Base-by-base conservation (phyloP, 768 basidiomycete genomes). In the Saitozyma sp. region DNA sequence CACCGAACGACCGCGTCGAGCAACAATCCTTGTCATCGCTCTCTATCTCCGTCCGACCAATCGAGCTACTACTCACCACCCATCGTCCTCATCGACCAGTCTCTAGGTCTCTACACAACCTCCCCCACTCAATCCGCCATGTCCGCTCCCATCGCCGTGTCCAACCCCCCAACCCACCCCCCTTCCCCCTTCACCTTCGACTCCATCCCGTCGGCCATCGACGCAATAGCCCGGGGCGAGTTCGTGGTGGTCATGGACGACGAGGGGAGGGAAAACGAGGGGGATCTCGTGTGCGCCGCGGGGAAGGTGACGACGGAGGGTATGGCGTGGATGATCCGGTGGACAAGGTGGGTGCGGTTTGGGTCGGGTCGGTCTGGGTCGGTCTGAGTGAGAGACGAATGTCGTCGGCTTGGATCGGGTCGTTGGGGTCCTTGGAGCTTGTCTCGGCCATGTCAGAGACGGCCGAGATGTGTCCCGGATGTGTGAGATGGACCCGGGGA, bases 321-420 rank as follows among this genome's bases (percentile, higher is more conserved):
- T 75, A 98, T 99, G 96, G 95, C 96, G 0, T 99, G 92, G 92
- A 89, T 99, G 85, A 93, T 99, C 78, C 89, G 89, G 75, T 88
- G 94, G 78, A 91, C 92, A 0, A 96, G 92, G 95, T 94, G 56
- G 62, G 85, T 79, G 9, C 6, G 9, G 41, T 7, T 38, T 46
- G 45, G 29, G 5, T 29, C 29, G 29, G 29, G 29, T 29, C 29
- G 29, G 29, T 29, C 29, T 29, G 29, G 29, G 29, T 29, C 5
- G 29, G 29, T 29, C 29, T 29, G 29, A 5, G 29, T 29, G 2
- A 5, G 29, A 29, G 29, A 2, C 29, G 29, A 29, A 29, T 29
- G 29, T 29, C 29, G 29, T 29, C 29, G 29, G 29, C 29, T 29
- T 29, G 29, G 29, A 5, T 29, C 29, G 29, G 29, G 29, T 29